These are phyloP conservation scores for Gentiana straminea DNA, from an alignment of 257 asterid genomes.

Conservation along the genomic window DNA sequence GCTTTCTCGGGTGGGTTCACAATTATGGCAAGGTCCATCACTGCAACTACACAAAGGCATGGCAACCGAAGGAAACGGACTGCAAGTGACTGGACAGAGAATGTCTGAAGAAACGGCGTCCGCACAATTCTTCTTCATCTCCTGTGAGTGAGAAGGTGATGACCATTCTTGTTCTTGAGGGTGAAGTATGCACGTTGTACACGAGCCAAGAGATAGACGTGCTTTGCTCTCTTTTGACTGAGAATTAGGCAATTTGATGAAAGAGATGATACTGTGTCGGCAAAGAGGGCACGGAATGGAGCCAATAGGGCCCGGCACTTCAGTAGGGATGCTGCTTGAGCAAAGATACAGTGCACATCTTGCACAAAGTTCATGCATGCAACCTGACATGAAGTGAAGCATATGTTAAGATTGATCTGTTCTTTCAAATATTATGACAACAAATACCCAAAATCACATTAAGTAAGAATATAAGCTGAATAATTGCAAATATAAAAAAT, in stretches of 20 bases:
- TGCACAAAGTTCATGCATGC: conserved; percentile 78
- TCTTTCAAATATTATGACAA: background rate
- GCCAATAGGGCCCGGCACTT: conserved; percentile 57
- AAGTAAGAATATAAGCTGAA: no score
- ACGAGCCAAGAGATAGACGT: conserved; percentile 60
- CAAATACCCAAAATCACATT: background rate
- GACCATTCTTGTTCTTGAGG: conserved; percentile 58
- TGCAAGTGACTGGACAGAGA: conserved; percentile 78
- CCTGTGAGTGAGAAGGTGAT: conserved; percentile 40
- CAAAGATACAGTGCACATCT: conserved; percentile 93
- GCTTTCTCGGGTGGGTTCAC: conserved; percentile 41
- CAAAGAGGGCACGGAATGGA: conserved; percentile 93
- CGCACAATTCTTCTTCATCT: conserved; percentile 51
- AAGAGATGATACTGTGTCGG: conserved; percentile 60
- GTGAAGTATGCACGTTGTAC: conserved; percentile 91
- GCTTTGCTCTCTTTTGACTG: conserved; percentile 53
- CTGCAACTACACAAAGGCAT: conserved; percentile 83
- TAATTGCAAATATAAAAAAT: no score
- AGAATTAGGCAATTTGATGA: conserved; percentile 54
- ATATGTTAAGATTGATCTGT: no score
- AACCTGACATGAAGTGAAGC: conserved; percentile 37
- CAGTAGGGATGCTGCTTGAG: conserved; percentile 73
- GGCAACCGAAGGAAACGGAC: conserved; percentile 85
- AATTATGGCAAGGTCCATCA: conserved; percentile 60
- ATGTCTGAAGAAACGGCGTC: conserved; percentile 72